Evolutionary conservation across 345 rosid genomes (phyloP).

Genomic region (Eucalyptus fibrosa): DNA sequence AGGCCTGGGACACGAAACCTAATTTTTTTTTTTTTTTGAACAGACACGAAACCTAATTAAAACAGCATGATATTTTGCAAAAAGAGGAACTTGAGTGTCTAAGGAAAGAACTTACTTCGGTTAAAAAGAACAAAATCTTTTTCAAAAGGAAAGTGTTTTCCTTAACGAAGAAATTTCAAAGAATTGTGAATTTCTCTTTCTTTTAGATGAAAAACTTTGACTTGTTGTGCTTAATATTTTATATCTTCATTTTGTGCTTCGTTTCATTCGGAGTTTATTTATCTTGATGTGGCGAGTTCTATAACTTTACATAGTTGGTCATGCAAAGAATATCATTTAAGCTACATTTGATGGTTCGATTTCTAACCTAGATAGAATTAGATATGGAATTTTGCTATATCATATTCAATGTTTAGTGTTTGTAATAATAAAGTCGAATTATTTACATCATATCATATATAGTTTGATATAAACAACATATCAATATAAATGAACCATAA

Average conservation of each 20-base stretch:
- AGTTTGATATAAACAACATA: accelerated
- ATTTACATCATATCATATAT: too few relatives aligned
- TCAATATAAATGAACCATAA: too few relatives aligned
- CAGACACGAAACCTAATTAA: not conserved
- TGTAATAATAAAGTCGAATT: too few relatives aligned
- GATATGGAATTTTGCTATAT: too few relatives aligned
- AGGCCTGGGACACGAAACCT: not conserved
- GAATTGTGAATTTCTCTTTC: not conserved
- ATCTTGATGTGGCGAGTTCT: not conserved
- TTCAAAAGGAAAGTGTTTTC: not conserved
- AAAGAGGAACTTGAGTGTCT: not conserved
- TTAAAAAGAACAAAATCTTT: not conserved
- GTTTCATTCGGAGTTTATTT: not conserved
- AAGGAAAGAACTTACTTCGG: not conserved
- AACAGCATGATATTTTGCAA: not conserved
- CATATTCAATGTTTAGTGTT: too few relatives aligned
- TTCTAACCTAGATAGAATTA: too few relatives aligned
- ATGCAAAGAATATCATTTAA: not conserved
- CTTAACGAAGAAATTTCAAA: not conserved
- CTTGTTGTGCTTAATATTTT: not conserved
- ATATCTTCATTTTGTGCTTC: not conserved
- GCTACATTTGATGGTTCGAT: not conserved
- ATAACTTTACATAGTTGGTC: not conserved
- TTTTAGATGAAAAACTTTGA: not conserved
- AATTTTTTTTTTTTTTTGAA: not conserved